Base-by-base conservation (phyloP, 495 filamentous ascomycete genomes). In the Emericellopsis terricola region DNA sequence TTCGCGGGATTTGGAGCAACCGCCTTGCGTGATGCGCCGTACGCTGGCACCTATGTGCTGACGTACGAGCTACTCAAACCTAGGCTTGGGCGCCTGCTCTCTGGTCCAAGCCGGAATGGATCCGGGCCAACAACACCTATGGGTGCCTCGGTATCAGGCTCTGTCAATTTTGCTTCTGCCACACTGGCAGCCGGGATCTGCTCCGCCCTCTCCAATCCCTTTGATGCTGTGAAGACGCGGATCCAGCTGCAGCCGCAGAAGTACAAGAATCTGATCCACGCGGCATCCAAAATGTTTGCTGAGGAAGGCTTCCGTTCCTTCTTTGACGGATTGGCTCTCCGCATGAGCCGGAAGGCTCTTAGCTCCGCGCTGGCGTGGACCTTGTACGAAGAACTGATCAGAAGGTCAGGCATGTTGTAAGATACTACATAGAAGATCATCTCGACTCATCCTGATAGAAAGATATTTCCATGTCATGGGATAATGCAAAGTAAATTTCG, bases 361-460 rank as follows among this genome's bases (percentile, higher is more conserved):
- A 94, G 85, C 48, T 80, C 73, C 24, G 91, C 89, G 18, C 62
- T 96, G 40, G 85, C 85, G 6, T 99, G 89, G 89, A 93, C 86
- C 14, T 62, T 94, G 15, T 99, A 99, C 48, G 89, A 99, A 58
- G 87, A 94, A 51, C 52, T 94, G 38, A 75, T 99, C 41, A 57
- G 86, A 23, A 49, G 65, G 37, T 82, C 78, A 10, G 82, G n/a
- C n/a, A 91, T 33, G 15, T 20, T 9, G 34, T 13, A 3, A 28
- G 34, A 15, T 11, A 36, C 9, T 14, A 26, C 6, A 17, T 17
- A 28, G n/a, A 28, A 18, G 9, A n/a, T n/a, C 26, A 28, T 37
- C 34, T 37, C 26, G 14, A 29, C 14, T 37, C 34, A 29, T 10
- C 20, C n/a, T 36, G 10, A 36, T 18, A 31, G 10, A 8, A 14